These are phyloP conservation scores for Verticillium alfalfae DNA, from an alignment of 2,329 filamentous ascomycete species.

Conservation along the genomic window DNA sequence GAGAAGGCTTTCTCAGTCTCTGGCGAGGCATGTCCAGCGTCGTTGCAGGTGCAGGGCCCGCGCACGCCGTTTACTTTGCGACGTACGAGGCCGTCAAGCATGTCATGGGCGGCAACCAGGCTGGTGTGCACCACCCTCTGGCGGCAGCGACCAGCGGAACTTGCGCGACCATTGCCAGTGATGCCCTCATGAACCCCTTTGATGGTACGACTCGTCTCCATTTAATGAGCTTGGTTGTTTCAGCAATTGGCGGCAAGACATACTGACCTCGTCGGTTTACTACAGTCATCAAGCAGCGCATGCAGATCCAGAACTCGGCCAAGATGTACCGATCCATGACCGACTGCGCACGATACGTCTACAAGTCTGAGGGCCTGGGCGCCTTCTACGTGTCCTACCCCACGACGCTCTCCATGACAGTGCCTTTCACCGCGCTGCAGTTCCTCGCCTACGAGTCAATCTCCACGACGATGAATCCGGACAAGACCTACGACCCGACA, in stretches of 20 bases:
- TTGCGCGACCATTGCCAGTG: conserved; percentile 91
- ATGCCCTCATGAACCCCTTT: conserved; percentile 99
- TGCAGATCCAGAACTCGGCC: conserved; percentile 95
- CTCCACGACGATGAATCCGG: conserved; percentile 87
- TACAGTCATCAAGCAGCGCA: conserved; percentile 95
- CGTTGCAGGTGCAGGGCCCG: conserved; percentile 88
- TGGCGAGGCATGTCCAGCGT: conserved; percentile 98
- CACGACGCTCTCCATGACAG: conserved; percentile 96
- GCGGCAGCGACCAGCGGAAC: conserved; percentile 95
- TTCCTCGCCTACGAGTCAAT: conserved; percentile 98
- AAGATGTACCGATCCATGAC: conserved; percentile 77
- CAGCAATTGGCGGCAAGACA: not conserved
- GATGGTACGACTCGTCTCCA: conserved; percentile 60
- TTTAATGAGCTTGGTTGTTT: too few species aligned
- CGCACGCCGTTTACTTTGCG: conserved; percentile 96
- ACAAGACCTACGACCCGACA: conserved; percentile 79
- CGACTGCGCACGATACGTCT: conserved; percentile 85
- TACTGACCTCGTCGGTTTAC: not conserved
- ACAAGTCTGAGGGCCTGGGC: conserved; percentile 77
- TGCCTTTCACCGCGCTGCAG: conserved; percentile 94
- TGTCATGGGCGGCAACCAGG: conserved; percentile 85
- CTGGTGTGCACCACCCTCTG: conserved; percentile 82
- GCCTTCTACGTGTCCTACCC: conserved; percentile 99
- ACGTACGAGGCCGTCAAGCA: conserved; percentile 98
- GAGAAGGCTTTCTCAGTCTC: conserved; percentile 83